Percentiles rank a stretch among this genome's conserved stretches.
Evolutionary conservation across 2,329 filamentous ascomycete genomes (phyloP).

Genomic region (Blastomyces silverae): DNA sequence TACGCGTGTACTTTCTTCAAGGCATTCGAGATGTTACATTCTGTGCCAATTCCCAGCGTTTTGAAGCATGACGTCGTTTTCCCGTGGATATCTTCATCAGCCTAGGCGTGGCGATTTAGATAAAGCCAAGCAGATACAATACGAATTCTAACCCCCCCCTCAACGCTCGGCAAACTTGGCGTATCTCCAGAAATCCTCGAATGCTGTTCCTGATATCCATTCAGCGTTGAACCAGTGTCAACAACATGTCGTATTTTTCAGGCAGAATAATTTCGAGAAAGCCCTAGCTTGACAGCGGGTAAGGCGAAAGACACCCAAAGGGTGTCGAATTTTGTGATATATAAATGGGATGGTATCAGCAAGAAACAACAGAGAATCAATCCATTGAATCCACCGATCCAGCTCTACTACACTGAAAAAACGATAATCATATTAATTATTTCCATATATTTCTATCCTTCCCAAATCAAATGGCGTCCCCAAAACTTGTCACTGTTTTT

Average conservation of each 20-base stretch:
- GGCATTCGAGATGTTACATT: too few relatives aligned
- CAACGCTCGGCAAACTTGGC: background rate
- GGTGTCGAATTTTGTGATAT: background rate
- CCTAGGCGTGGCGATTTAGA: background rate
- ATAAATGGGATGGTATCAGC: background rate
- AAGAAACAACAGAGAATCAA: background rate
- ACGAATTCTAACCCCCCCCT: background rate
- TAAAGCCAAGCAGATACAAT: background rate
- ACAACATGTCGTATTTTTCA: background rate
- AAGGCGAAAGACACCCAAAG: background rate
- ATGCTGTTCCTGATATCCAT: background rate
- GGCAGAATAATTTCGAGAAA: slow-evolving; percentile 2
- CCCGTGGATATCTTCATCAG: background rate
- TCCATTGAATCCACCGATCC: background rate
- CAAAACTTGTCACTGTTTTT: slow-evolving; percentile 13
- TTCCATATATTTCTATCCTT: background rate
- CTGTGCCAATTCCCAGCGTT: too few relatives aligned
- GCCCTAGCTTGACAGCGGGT: background rate
- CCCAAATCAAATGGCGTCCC: slow-evolving; percentile 1
- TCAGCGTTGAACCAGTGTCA: background rate
- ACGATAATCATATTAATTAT: background rate
- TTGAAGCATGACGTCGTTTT: background rate
- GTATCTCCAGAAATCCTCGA: background rate
- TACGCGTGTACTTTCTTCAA: too few relatives aligned
- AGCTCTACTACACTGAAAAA: background rate